Percentiles rank a stretch among this genome's conserved stretches.
Evolutionary conservation across 75 land plant genomes (phyloP).

Genomic region (Pinus taeda): DNA sequence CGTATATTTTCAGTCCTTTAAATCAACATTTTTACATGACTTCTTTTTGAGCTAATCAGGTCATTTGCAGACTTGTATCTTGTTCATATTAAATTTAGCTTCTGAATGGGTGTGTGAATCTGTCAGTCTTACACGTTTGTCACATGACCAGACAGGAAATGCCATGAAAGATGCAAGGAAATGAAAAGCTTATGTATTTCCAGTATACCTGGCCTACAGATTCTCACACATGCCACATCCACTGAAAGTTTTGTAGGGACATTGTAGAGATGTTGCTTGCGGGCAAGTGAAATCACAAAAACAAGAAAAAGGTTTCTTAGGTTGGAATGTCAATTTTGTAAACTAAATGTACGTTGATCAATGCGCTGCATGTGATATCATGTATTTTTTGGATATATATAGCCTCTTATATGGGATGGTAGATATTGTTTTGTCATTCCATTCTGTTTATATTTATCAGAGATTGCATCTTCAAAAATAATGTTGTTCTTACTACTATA

Average conservation of each 20-base stretch:
- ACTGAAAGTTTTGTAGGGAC: background rate
- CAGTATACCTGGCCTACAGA: background rate
- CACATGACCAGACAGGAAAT: background rate
- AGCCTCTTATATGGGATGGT: background rate
- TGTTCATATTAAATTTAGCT: background rate
- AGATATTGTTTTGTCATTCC: background rate
- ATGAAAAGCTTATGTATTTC: background rate
- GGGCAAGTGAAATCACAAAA: background rate
- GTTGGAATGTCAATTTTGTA: slow-evolving; percentile 6
- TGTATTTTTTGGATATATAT: background rate
- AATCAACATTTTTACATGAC: no score
- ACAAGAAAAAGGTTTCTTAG: background rate
- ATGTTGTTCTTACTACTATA: background rate
- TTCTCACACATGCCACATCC: background rate
- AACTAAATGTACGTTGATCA: slow-evolving; percentile 7
- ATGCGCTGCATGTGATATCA: background rate
- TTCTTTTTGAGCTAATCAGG: background rate
- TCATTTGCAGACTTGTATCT: background rate
- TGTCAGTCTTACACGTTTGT: background rate
- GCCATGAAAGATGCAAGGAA: background rate
- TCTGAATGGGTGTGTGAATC: background rate
- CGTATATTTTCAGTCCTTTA: background rate
- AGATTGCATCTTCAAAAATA: background rate
- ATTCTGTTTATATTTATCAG: background rate
- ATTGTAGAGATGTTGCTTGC: background rate